Percentiles rank a stretch among this genome's conserved stretches.
Conservation (phyloP, 2,329 filamentous ascomycete species). For the Pyrenophora teres region DNA sequence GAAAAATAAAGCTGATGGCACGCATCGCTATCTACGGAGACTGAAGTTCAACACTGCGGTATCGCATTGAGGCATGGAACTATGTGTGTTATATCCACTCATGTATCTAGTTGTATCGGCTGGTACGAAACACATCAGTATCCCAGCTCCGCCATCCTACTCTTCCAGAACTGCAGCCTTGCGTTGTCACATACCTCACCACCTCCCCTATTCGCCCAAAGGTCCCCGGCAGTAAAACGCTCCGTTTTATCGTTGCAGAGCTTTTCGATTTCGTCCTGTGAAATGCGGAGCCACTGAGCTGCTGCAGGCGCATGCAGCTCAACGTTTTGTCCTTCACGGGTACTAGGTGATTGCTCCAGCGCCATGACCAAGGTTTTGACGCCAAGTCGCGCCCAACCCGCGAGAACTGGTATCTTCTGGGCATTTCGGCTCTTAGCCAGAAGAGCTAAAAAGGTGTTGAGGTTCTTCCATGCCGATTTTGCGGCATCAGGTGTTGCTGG, state of each 20-base stretch:
- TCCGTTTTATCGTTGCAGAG: background rate
- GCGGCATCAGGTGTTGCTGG: background rate
- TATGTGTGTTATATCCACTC: too few relatives aligned
- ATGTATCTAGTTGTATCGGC: too few relatives aligned
- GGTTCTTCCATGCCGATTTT: background rate
- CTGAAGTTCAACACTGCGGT: too few relatives aligned
- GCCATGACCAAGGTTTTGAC: background rate
- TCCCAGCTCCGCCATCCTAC: background rate
- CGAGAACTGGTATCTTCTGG: background rate
- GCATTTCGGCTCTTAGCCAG: background rate
- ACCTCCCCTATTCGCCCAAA: background rate
- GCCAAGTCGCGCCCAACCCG: background rate
- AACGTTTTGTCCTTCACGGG: background rate
- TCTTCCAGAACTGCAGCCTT: slow-evolving; percentile 1
- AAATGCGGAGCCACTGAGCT: background rate
- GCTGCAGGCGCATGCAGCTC: background rate
- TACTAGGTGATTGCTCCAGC: background rate
- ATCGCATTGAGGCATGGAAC: too few relatives aligned
- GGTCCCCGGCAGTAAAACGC: background rate
- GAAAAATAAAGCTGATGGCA: background rate
- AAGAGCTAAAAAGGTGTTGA: background rate
- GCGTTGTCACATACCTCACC: background rate
- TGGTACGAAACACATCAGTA: background rate
- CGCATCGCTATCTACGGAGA: too few relatives aligned
- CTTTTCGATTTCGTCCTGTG: background rate